Evolutionary conservation across 2,329 filamentous ascomycete species (phyloP).

Genomic region (Fusarium gaditjirri): DNA sequence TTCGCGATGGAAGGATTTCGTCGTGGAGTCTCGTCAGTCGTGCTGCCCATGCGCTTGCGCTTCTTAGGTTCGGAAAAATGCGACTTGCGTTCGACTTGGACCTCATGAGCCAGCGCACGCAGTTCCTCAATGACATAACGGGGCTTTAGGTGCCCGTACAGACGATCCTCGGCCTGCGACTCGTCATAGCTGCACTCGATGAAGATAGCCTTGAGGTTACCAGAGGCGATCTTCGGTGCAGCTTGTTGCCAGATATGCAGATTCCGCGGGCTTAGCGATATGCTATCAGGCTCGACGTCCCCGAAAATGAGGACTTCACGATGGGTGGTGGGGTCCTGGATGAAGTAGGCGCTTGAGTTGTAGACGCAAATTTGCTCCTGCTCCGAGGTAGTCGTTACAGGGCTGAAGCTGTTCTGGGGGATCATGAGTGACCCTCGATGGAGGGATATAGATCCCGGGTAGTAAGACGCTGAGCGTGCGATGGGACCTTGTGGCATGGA

Average conservation of each 20-base stretch:
- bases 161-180: constrained; percentile 75
- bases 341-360: constrained; percentile 93
- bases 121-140: constrained; percentile 85
- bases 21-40: constrained; percentile 36
- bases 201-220: constrained; percentile 82
- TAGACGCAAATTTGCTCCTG: constrained; percentile 73
- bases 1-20: constrained; percentile 38
- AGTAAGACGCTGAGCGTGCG: constrained; percentile 44
- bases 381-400: constrained; percentile 43
- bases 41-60: constrained; percentile 67
- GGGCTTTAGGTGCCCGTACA: constrained; percentile 92
- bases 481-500: constrained; percentile 44
- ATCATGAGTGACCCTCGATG: constrained; percentile 46
- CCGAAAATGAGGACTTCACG: constrained; percentile 92
- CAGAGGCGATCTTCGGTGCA: constrained; percentile 81
- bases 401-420: constrained; percentile 45
- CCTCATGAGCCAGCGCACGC: constrained; percentile 74
- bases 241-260: constrained; percentile 87
- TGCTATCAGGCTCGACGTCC: constrained; percentile 90
- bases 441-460: constrained; percentile 26
- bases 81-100: constrained; percentile 62
- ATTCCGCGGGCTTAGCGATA: constrained; percentile 85
- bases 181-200: constrained; percentile 97
- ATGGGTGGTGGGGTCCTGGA: constrained; percentile 76
- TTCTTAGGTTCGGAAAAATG: constrained; percentile 62